These are phyloP conservation scores for Venturiaceae sp. DNA, from an alignment of 2,329 filamentous ascomycete species.

Conservation along the genomic window DNA sequence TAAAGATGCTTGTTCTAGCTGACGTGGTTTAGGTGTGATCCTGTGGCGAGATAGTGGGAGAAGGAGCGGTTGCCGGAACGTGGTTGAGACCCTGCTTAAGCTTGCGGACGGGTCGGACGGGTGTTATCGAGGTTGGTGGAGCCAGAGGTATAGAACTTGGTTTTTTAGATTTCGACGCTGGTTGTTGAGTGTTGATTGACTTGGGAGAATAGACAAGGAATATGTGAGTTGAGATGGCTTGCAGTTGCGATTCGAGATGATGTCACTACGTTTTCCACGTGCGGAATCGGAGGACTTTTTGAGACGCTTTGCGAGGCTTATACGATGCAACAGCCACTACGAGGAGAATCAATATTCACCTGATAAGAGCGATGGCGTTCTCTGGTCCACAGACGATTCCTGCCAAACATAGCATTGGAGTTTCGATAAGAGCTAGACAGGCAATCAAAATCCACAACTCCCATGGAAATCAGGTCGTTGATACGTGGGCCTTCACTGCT, in stretches of 20 bases:
- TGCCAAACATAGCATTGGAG: slow-evolving; percentile 32
- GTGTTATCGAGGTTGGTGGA: not conserved
- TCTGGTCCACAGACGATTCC: slow-evolving; percentile 22
- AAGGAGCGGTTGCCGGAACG: not conserved
- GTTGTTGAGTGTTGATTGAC: not conserved
- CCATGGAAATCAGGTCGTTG: slow-evolving; percentile 39
- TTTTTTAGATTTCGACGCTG: not conserved
- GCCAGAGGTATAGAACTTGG: not conserved
- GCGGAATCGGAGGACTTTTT: no score
- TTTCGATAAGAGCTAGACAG: slow-evolving; percentile 26
- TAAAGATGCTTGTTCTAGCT: not conserved
- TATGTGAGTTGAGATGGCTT: no score
- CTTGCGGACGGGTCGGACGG: not conserved
- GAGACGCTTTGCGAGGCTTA: no score
- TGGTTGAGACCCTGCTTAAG: not conserved
- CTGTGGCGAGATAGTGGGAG: not conserved
- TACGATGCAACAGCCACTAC: no score
- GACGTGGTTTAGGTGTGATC: not conserved
- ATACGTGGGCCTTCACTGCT: slow-evolving; percentile 35
- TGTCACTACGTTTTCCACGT: no score
- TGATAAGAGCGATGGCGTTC: not conserved
- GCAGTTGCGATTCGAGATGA: no score
- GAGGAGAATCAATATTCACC: no score
- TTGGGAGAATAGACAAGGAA: no score
- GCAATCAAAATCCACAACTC: slow-evolving; percentile 38